Percentiles rank a stretch among this genome's conserved stretches.
Conservation (phyloP, 2,329 filamentous ascomycete genomes). For the Helicocarpus griseus region DNA sequence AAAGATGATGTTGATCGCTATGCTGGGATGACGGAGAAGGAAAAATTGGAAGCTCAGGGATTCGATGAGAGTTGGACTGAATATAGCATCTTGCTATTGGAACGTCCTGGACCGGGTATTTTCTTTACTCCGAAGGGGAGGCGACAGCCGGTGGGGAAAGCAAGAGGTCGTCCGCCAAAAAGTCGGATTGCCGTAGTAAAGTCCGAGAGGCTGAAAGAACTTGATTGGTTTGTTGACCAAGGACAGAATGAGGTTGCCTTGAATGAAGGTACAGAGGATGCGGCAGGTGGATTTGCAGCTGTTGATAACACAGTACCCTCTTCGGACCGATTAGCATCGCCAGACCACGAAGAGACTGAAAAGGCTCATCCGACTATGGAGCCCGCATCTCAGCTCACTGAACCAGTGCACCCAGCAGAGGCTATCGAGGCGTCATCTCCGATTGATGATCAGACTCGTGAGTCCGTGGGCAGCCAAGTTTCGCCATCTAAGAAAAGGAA, state of each 20-base stretch:
- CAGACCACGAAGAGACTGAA: background rate
- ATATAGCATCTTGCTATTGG: conserved; percentile 28
- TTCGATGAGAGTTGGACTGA: conserved; percentile 34
- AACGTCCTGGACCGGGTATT: conserved; percentile 29
- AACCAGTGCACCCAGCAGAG: background rate
- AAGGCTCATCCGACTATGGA: background rate
- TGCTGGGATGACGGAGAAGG: conserved; percentile 26
- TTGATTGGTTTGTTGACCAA: conserved; percentile 27
- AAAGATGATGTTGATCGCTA: conserved; percentile 11
- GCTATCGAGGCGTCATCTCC: background rate
- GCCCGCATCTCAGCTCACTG: background rate
- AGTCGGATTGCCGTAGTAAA: conserved; percentile 34
- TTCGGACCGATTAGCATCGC: background rate
- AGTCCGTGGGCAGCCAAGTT: background rate
- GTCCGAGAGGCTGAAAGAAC: conserved; percentile 20
- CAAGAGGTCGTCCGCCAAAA: conserved; percentile 28
- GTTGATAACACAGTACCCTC: background rate
- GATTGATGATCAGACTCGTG: background rate
- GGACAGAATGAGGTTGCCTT: background rate
- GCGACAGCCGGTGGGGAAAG: conserved; percentile 28
- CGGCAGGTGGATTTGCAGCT: background rate
- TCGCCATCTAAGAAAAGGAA: background rate
- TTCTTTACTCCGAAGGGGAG: conserved; percentile 32
- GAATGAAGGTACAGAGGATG: background rate
- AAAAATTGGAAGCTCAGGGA: conserved; percentile 29